Base-by-base conservation (phyloP, 1,139 yeast species). In the Entelexis paramagnoliae region DNA sequence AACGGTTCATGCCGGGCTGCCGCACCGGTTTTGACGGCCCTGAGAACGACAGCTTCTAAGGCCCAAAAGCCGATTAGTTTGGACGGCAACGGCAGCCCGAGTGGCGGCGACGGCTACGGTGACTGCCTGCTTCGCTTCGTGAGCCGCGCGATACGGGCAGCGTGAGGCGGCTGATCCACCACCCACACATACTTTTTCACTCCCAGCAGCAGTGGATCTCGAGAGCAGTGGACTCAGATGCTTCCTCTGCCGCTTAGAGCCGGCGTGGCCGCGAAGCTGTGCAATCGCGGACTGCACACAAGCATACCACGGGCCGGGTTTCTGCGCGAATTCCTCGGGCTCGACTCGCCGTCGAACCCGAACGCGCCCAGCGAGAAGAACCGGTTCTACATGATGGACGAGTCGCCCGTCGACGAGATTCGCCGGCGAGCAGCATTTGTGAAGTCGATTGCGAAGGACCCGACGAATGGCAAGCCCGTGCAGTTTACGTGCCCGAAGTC, bases 401-500 rank as follows among this genome's bases (percentile, higher is more conserved):
- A 83, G 58, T 86, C 96, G 1, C 97, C 97, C 2, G 78, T 81
- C 40, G 86, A 84, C 55, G 96, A 85, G 60, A 74, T 91, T 54
- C 78, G 97, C 58, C 83, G 87, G 56, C 77, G 97, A 55, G 97
- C 97, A 0, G 96, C 95, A 16, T 79, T 81, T 56, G 91, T 91
- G 57, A 77, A 89, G 66, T 83, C 95, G 24, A 74, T 81, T 57
- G 97, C 96, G 8, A 78, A 78, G 63, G 91, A 98, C 67, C 97
- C 97, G 0, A 91, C 89, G 17, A 88, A 97, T 0, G 74, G 80
- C 26, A 78, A 81, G 59, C 49, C 49, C 6, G 88, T 91, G 55
- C 75, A 82, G 60, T 91, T 75, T 67, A 87, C 91, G 2, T 91
- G 98, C 70, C 98, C 98, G 4, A 71, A 78, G 55, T 83, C 95